Conservation (phyloP, 2,329 filamentous ascomycete genomes). For the Beauveria australis region DNA sequence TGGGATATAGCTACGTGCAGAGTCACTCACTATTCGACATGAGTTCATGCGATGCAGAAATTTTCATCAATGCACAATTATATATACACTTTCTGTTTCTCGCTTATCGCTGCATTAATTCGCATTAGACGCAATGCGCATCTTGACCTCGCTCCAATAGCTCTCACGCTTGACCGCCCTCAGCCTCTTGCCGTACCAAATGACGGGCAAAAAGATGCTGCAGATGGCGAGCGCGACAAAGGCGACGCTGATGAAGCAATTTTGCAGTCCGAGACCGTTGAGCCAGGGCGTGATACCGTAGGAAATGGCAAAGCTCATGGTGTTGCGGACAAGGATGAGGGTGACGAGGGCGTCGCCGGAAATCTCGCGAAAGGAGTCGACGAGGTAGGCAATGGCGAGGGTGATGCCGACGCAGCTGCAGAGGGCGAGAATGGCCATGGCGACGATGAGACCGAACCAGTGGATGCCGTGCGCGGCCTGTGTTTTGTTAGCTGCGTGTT, state of each 20-base stretch:
- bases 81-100: neutral
- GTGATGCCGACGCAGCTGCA: conserved; percentile 27
- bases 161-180: conserved; percentile 15
- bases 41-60: neutral
- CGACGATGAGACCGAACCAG: conserved; percentile 34
- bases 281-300: conserved; percentile 39
- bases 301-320: conserved; percentile 27
- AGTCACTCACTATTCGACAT: neutral
- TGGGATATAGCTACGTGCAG: neutral
- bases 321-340: conserved; percentile 31
- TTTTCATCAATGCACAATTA: neutral
- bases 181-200: conserved; percentile 35
- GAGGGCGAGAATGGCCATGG: conserved; percentile 28
- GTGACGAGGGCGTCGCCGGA: conserved; percentile 31
- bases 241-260: conserved; percentile 34
- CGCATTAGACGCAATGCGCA: conserved; percentile 5
- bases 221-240: conserved; percentile 31
- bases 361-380: conserved; percentile 33
- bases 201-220: conserved; percentile 34
- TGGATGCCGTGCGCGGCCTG: conserved; percentile 27
- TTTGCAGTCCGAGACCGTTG: conserved; percentile 31
- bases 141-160: conserved; percentile 16
- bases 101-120: neutral
- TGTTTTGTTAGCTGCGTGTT: neutral
- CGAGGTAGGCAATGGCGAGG: conserved; percentile 30